These are phyloP conservation scores for Penicillium decumbens DNA, from an alignment of 2,329 filamentous ascomycete genomes.

Conservation along the genomic window DNA sequence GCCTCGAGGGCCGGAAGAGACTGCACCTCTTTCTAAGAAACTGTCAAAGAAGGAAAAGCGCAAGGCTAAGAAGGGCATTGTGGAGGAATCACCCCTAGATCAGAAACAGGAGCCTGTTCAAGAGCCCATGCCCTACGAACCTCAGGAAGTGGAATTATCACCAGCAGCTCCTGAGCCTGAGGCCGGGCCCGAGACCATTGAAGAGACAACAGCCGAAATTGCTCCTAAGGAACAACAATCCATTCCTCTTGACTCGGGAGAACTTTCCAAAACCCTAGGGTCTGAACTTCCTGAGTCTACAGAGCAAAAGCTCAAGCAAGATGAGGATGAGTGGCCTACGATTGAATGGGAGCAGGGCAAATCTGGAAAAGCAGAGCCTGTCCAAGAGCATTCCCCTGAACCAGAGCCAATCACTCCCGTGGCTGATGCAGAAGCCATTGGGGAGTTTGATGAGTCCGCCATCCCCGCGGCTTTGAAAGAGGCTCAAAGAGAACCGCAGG, in stretches of 20 bases:
- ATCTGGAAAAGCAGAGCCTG: slow-evolving; percentile 21
- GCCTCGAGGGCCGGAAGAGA: slow-evolving; percentile 1
- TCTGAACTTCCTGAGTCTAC: slow-evolving; percentile 5
- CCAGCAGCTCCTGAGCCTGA: not conserved
- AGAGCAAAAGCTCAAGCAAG: slow-evolving; percentile 10
- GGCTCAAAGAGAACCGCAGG: slow-evolving; percentile 3
- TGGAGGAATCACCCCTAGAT: slow-evolving; percentile 1
- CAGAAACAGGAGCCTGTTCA: not conserved
- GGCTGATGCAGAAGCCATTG: slow-evolving; percentile 21
- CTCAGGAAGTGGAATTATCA: not conserved
- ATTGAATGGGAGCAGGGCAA: slow-evolving; percentile 37
- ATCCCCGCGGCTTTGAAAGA: slow-evolving; percentile 24
- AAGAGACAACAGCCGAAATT: slow-evolving; percentile 2
- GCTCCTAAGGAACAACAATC: slow-evolving; percentile 2
- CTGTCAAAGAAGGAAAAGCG: slow-evolving; percentile 25
- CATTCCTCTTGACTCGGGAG: slow-evolving; percentile 6
- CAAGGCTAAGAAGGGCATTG: slow-evolving; percentile 17
- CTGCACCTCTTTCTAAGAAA: slow-evolving; percentile 12
- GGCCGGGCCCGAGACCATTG: not conserved
- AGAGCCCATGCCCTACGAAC: not conserved
- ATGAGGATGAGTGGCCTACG: slow-evolving; percentile 35
- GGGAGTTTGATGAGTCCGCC: slow-evolving; percentile 27
- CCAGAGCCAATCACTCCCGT: slow-evolving; percentile 19
- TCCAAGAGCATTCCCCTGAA: slow-evolving; percentile 22
- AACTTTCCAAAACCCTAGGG: slow-evolving; percentile 1